These are phyloP conservation scores for Pulveroboletus sp. DNA, from an alignment of 768 basidiomycete species.

Conservation along the genomic window DNA sequence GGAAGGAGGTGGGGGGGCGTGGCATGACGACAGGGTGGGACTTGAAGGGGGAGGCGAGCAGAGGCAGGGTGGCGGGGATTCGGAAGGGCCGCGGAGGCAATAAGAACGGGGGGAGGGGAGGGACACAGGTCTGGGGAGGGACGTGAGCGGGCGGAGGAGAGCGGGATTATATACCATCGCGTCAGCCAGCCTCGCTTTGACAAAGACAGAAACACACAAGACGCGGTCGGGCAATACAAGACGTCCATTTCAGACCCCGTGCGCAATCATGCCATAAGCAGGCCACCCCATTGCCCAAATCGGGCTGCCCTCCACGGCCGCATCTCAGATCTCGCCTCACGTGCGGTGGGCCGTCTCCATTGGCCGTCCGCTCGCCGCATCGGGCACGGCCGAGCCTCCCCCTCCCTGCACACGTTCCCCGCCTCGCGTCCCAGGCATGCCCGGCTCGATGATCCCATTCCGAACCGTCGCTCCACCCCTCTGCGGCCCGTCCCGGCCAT, in stretches of 20 bases:
- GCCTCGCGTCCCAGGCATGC: conserved; percentile 29
- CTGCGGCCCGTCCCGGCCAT: neutral
- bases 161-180: conserved; percentile 30
- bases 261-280: conserved; percentile 29
- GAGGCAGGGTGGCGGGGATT: neutral
- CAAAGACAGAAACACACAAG: conserved; percentile 30
- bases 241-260: conserved; percentile 22
- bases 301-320: conserved; percentile 7
- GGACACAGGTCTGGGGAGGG: too few species aligned
- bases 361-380: conserved; percentile 4
- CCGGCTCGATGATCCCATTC: conserved; percentile 22
- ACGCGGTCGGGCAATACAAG: conserved; percentile 22
- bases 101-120: neutral
- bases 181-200: conserved; percentile 5
- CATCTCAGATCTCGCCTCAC: conserved; percentile 31
- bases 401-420: conserved; percentile 25
- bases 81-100: neutral
- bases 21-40: neutral
- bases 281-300: conserved; percentile 13
- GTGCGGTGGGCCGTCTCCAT: conserved; percentile 17
- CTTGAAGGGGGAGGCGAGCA: neutral
- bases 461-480: neutral
- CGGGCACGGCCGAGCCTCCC: conserved; percentile 7
- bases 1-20: neutral
- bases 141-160: conserved; percentile 12